These are phyloP conservation scores for Sherardia arvensis DNA, from an alignment of 257 asterid genomes.

Conservation along the genomic window DNA sequence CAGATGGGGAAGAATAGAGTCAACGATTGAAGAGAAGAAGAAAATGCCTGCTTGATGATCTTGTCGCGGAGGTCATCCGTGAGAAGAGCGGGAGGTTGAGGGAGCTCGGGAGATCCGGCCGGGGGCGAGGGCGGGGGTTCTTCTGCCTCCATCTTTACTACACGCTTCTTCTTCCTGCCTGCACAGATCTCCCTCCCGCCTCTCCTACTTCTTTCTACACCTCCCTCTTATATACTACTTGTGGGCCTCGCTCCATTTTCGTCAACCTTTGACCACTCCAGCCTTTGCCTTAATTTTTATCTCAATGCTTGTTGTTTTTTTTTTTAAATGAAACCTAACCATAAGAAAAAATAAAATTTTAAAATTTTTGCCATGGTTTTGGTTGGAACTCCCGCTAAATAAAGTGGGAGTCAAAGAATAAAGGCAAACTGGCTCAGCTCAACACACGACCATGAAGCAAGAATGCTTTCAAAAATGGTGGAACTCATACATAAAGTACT, in stretches of 20 bases:
- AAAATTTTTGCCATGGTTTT: too few relatives aligned
- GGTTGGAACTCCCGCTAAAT: too few relatives aligned
- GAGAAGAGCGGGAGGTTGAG: slow-evolving; percentile 31
- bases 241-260: background rate
- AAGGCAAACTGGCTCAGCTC: too few relatives aligned
- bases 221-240: background rate
- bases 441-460: too few relatives aligned
- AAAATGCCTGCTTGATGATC: slow-evolving; percentile 65
- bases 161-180: background rate
- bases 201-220: slow-evolving; percentile 25
- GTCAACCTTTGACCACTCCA: too few relatives aligned
- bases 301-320: too few relatives aligned
- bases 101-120: slow-evolving; percentile 52
- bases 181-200: slow-evolving; percentile 10
- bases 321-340: too few relatives aligned
- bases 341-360: too few relatives aligned
- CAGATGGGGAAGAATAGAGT: background rate
- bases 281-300: too few relatives aligned
- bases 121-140: slow-evolving; percentile 44
- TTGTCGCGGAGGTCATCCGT: slow-evolving; percentile 61
- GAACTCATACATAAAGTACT: too few relatives aligned
- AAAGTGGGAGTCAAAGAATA: too few relatives aligned
- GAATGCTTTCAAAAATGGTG: too few relatives aligned
- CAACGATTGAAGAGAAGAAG: background rate
- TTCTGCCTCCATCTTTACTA: slow-evolving; percentile 51